Base-by-base conservation (phyloP, 495 filamentous ascomycete genomes). In the Penicillium riverlandense region DNA sequence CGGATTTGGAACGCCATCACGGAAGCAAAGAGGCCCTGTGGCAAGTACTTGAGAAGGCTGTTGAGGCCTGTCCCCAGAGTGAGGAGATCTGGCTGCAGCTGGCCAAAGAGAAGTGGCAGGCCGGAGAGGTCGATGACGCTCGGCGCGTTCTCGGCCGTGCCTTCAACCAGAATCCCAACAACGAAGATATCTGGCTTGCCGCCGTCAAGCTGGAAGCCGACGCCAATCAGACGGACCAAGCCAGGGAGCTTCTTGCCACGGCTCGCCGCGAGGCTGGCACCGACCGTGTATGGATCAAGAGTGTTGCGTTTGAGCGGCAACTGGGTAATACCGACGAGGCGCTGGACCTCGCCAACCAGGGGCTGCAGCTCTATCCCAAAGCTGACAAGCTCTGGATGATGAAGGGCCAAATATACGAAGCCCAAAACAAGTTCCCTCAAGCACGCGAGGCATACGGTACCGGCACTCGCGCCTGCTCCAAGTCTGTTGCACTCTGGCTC, bases 21-120 rank as follows among this genome's bases (percentile, higher is more conserved):
- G 92, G 90, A 31, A 86, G 76, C 28, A 86, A 84, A 58, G 89
- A 95, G 55, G 81, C 82, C 13, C 69, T 95, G 10, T 87, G 83
- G 78, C 77, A 83, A 41, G 76, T 95, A 0, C 77, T 99, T 0
- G 90, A 95, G 59, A 95, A 95, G 56, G 89, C 90, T 6, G 88
- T 95, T 15, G 90, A 96, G 55, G 88, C 90, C 5, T 95, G 90
- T 46, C 91, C 89, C 2, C 81, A 88, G 44, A 83, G 79, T 51
- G 92, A 95, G 58, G 78, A 84, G n/a, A 74, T 97, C 35, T 99
- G 92, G 92, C 82, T 97, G 73, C 86, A 91, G 70, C 83, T 95
- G 34, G 90, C 90, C 7, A 90, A 90, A 57, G 90, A 95, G 62
- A 95, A 92, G 53, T 90, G 86, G 85, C 82, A 88, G 56, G 76